Base-by-base conservation (phyloP, 73 alveolate species). In the Breviolum minutum region DNA sequence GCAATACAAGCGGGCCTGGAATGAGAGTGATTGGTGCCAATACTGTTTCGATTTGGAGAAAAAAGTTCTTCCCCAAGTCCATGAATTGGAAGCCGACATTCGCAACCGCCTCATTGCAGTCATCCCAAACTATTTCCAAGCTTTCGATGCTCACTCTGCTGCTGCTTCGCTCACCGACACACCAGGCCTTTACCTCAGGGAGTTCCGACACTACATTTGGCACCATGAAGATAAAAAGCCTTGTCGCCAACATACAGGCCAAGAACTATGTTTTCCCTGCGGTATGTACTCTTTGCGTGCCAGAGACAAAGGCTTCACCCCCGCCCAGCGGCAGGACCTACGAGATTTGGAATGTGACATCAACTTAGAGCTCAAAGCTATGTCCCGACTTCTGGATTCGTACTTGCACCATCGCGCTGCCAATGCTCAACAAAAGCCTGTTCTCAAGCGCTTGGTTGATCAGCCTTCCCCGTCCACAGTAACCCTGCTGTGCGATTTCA, bases 331-430 rank as follows among this genome's bases (percentile, higher is more conserved):
- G 0, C 13, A 62, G 29, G 79, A 61, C 12, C 27, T 85, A 63
- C 76, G 19, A 9, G 7, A 6, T 6, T 13, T 54, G 26, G 92
- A 83, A 54, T 40, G 60, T 7, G 61, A 17, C 8, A 6, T 83
- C 26, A 73, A 83, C n/a, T 54, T 30, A 48, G 26, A 83, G 11
- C 17, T 85, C 63, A 85, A 85, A 19, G 19, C 24, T n/a, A 17
- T 62, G 63, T 62, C 5, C 79, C 61, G 63, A 62, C 77, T 85
- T 2, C 27, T 85, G 79, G 40, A 62, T 63, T 26, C 63, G 63
- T 85, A 85, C 79, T 26, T 85, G 62, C 63, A 62, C 69, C 94
- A 85, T 63, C 29, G 94, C 26, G 94, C 94, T 0, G 94, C 77
- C 27, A 63, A 62, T 14, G 48, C 26, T 12, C 76, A n/a, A 8